Percentiles rank a stretch among this genome's conserved stretches.
Conservation (phyloP, 2,329 filamentous ascomycete species). For the Colletotrichum salicis region DNA sequence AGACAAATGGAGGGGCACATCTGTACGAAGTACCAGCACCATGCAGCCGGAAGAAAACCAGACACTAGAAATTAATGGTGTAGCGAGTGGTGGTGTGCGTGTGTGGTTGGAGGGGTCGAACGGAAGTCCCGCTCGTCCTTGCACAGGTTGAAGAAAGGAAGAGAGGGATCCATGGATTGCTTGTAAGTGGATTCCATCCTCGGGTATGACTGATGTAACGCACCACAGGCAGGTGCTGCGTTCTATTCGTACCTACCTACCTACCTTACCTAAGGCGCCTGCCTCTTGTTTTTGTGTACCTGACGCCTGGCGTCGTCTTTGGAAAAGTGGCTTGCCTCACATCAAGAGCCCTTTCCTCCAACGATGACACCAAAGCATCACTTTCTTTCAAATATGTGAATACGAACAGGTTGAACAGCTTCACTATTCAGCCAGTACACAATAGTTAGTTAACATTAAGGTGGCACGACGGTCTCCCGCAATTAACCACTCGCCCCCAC, state of each 20-base stretch:
- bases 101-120: conserved; percentile 30
- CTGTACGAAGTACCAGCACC: neutral
- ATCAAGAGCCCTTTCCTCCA: neutral
- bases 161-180: neutral
- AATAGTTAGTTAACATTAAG: too few relatives aligned
- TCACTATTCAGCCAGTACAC: neutral
- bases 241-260: neutral
- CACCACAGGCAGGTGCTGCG: neutral
- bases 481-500: conserved; percentile 13
- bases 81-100: neutral
- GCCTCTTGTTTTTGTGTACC: neutral
- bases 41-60: conserved; percentile 16
- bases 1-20: neutral
- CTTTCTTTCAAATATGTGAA: neutral
- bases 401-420: neutral
- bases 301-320: neutral
- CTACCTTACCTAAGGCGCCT: neutral
- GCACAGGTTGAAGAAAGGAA: conserved; percentile 11
- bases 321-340: neutral
- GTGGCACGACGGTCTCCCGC: neutral
- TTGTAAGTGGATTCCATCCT: conserved; percentile 22
- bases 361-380: neutral
- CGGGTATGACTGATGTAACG: conserved; percentile 12
- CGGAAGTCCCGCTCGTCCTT: conserved; percentile 29
- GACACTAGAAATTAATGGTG: neutral